These are phyloP conservation scores for Solanum gandarillasii DNA, from an alignment of 257 asterid genomes.

Conservation along the genomic window DNA sequence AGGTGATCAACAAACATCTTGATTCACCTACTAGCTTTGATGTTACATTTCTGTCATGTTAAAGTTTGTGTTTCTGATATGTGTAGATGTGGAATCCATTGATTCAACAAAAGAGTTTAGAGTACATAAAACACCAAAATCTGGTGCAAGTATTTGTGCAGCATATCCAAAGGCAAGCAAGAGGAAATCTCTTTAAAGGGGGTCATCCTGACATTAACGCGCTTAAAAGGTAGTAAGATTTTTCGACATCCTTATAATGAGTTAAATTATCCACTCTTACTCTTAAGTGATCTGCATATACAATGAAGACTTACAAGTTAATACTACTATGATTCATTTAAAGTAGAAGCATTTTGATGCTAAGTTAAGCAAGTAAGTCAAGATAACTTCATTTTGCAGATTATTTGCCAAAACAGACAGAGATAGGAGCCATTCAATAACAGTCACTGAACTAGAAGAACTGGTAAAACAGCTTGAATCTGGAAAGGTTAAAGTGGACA, in stretches of 20 bases:
- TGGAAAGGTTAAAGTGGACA: conserved; percentile 21
- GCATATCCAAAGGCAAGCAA: conserved; percentile 29
- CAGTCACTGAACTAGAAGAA: conserved; percentile 20
- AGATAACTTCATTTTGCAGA: conserved; percentile 11
- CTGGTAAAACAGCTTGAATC: conserved; percentile 20
- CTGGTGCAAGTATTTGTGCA: conserved; percentile 25
- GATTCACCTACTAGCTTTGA: not conserved
- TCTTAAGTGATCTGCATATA: not conserved
- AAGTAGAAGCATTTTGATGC: not conserved
- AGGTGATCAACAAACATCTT: conserved; percentile 8
- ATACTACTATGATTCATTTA: not conserved
- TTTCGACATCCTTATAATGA: not conserved
- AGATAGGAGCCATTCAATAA: conserved; percentile 15
- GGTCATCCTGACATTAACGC: conserved; percentile 24
- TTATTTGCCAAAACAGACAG: conserved; percentile 28
- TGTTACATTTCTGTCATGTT: not conserved
- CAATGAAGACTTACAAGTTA: not conserved
- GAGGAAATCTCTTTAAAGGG: conserved; percentile 21
- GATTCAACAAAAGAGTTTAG: conserved; percentile 36
- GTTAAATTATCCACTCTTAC: not conserved
- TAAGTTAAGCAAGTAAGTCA: not conserved
- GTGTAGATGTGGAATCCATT: conserved; percentile 25
- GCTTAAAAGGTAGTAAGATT: conserved; percentile 17
- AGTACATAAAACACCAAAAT: conserved; percentile 25
- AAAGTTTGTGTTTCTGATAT: not conserved